Percentiles rank a stretch among this genome's conserved stretches.
Conservation (phyloP, 768 basidiomycete genomes). For the Dendrothele bispora region DNA sequence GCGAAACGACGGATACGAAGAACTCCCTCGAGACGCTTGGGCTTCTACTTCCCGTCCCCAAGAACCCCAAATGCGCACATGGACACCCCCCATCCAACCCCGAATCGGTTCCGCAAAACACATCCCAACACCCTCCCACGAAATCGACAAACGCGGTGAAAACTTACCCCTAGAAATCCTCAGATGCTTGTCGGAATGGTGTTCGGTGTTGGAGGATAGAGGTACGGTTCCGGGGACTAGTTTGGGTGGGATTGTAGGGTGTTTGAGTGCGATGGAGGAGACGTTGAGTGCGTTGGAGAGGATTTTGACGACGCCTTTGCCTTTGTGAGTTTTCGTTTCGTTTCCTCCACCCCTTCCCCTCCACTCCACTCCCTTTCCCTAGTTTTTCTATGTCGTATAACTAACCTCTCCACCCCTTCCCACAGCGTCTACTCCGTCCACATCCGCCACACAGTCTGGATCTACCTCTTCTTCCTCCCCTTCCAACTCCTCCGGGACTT, state of each 20-base stretch:
- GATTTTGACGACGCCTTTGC: constrained; percentile 63
- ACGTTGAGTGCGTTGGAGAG: constrained; percentile 51
- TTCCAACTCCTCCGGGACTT: constrained; percentile 71
- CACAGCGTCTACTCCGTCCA: constrained; percentile 17
- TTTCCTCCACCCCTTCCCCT: neutral
- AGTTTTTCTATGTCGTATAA: too few species aligned
- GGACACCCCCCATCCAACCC: constrained; percentile 38
- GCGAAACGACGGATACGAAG: too few species aligned
- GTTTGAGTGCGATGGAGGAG: constrained; percentile 54
- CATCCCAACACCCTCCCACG: constrained; percentile 33
- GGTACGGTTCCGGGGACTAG: constrained; percentile 55
- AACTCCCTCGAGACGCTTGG: too few species aligned
- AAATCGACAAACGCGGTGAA: constrained; percentile 32
- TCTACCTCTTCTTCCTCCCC: constrained; percentile 75
- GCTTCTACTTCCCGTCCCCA: too few species aligned
- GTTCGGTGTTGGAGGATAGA: constrained; percentile 56
- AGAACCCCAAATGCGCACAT: too few species aligned
- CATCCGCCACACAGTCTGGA: constrained; percentile 62
- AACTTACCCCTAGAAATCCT: constrained; percentile 61
- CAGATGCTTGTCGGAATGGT: constrained; percentile 57
- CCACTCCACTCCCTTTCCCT: neutral
- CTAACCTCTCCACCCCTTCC: neutral
- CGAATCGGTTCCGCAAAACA: constrained; percentile 28
- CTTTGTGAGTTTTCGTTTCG: constrained; percentile 49
- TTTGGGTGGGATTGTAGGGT: constrained; percentile 49